Base-by-base conservation (phyloP, 371 early-diverging fungal species). In the Fennellomyces sp. region DNA sequence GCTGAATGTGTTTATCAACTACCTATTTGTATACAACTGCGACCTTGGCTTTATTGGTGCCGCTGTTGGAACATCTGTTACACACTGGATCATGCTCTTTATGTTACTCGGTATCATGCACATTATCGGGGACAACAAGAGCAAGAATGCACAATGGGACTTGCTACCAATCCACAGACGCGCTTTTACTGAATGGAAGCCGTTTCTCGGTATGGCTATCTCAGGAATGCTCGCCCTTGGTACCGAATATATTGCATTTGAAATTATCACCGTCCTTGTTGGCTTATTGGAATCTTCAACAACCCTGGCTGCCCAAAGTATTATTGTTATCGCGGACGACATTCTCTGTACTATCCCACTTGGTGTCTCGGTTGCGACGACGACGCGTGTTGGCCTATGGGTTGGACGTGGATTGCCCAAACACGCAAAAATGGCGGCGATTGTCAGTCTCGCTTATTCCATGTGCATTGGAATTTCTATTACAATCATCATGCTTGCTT, bases 41-140 rank as follows among this genome's bases (percentile, higher is more conserved):
- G 73, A 74, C 1, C 58, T 92, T 21, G 93, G 94, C n/a, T 87
- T 85, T 45, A 79, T 85, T 36, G 95, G 94, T 25, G 90, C 93
- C 0, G 91, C 94, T 0, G 62, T 91, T 5, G 93, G 90, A 5
- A 85, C 87, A 88, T 76, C 27, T 85, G 86, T 49, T 81, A 87
- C 8, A 64, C 94, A 30, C 70, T 85, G 83, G 80, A 63, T 87
- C 51, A 81, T 88, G 60, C 64, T 86, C 12, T 28, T 79, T 12
- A 49, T 93, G 86, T 83, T 35, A 65, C 84, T 65, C 88, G 45
- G 45, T 23, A 21, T 45, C n/a, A 31, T 51, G 31, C 19, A 30
- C 31, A 21, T 31, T 29, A n/a, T 28, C n/a, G 51, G 51, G 5
- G 31, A 31, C 11, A 84, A 66, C 89, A 83, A 30, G 27, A 60